phyloP scores from a whole-genome alignment of 2,329 filamentous ascomycete genomes.

The Hypocreales sp. region DNA sequence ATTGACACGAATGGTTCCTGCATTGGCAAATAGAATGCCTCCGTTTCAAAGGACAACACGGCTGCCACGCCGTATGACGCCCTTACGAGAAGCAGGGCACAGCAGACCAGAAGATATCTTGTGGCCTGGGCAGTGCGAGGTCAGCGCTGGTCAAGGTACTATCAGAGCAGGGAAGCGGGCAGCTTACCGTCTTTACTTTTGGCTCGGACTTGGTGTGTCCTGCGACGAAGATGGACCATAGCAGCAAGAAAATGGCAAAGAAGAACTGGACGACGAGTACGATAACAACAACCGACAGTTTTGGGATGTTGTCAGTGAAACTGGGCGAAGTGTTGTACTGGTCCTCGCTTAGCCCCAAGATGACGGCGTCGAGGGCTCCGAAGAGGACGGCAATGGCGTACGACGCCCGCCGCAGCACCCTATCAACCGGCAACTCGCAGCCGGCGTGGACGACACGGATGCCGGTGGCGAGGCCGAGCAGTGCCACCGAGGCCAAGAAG shows the following conservation, averaged over 20 bases:
- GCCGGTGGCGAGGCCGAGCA: constrained; percentile 9
- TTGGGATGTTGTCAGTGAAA: no score
- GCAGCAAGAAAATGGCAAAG: constrained; percentile 5
- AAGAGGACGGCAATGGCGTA: constrained; percentile 7
- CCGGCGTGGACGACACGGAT: constrained; percentile 7
- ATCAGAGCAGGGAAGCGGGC: neutral
- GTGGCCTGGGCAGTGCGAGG: no score
- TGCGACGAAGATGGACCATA: constrained; percentile 9
- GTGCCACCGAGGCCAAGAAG: constrained; percentile 9
- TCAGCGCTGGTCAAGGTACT: no score
- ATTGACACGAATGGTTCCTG: no score
- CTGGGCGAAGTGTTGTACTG: no score
- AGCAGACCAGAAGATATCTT: constrained; percentile 9
- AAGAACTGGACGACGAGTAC: constrained; percentile 5
- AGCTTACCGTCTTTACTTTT: constrained; percentile 6
- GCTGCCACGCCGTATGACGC: constrained; percentile 9
- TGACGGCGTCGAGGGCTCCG: constrained; percentile 4
- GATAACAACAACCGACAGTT: constrained; percentile 4
- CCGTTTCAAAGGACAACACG: no score
- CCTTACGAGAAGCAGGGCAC: constrained; percentile 11
- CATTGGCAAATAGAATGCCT: no score
- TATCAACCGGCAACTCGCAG: constrained; percentile 2
- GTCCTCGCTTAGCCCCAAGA: constrained; percentile 7
- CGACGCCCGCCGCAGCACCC: constrained; percentile 4
- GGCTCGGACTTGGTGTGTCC: constrained; percentile 4